Base-by-base conservation (phyloP, 768 basidiomycete genomes). In the Daedaleopsis nitida region DNA sequence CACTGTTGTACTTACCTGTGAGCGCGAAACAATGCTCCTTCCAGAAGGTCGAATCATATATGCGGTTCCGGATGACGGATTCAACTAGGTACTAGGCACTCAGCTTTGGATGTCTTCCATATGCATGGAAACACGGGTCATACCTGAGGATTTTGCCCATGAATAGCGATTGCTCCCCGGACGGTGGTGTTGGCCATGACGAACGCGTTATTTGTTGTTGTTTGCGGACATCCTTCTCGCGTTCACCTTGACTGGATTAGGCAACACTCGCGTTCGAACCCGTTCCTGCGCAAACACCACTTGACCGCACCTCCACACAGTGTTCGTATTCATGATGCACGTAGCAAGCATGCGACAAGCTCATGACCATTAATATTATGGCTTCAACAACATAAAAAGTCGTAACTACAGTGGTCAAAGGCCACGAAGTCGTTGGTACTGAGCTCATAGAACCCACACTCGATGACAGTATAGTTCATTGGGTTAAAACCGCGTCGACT, bases 1-100 rank as follows among this genome's bases (percentile, higher is more conserved):
- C 54, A 52, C 13, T 8, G 53, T n/a, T n/a, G n/a, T n/a, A 58
- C 82, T 53, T 52, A 92, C 94, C 94, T 62, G 94, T 97, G 50
- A 99, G 79, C 21, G 96, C 96, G 72, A 99, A 99, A 72, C 96
- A 99, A 67, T 97, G 94, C 72, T 99, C 96, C 78, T 99, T 99
- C 96, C 96, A 99, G 75, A 86, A 99, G 8, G 81, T 74, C 0
- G 91, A 90, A 74, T 98, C 96, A 80, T 96, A 99, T 62, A 99
- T 97, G 63, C 97, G 86, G 70, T 89, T 92, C 55, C 97, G 87
- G 66, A 98, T 96, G 64, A 98, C 92, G 39, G 93, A 96, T 81
- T 98, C 97, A 32, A 99, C 90, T 74, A 99, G 79, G 74, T 84
- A 92, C 94, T 97, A 72, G 50, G 62, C 9, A 68, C 63, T 70